A percentile compares a stretch with the other conserved stretches of the same genome.
Evolutionary conservation across 495 filamentous ascomycete species (phyloP).

Genomic region (Pyronema domesticum): DNA sequence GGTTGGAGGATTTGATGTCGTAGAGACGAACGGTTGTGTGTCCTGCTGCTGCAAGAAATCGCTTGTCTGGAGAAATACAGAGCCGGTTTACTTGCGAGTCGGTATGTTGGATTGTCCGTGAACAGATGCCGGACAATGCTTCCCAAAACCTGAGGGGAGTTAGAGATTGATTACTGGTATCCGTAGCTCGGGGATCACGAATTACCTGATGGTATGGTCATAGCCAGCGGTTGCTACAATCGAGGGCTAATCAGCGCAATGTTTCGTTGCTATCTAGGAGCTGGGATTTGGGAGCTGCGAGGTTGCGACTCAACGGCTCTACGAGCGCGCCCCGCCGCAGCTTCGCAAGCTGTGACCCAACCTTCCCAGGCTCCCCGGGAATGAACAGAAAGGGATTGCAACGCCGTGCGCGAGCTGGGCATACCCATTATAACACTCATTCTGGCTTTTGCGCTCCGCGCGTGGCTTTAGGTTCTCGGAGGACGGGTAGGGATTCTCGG

Average conservation of each 20-base stretch:
- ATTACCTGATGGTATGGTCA: slow-evolving; percentile 94
- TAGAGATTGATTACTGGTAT: neutral
- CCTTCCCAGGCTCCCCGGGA: neutral
- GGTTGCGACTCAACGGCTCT: neutral
- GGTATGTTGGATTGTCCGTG: slow-evolving; percentile 88
- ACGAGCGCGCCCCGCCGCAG: neutral
- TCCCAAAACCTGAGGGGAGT: slow-evolving; percentile 69
- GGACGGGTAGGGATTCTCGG: neutral
- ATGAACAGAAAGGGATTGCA: neutral
- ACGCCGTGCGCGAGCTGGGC: neutral
- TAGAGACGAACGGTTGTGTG: slow-evolving; percentile 92
- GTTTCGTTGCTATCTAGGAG: neutral
- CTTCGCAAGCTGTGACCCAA: neutral
- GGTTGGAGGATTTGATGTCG: slow-evolving; percentile 92
- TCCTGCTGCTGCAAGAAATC: slow-evolving; percentile 83
- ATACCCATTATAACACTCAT: slow-evolving; percentile 25
- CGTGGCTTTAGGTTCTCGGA: neutral
- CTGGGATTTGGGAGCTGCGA: neutral
- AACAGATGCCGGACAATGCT: slow-evolving; percentile 91
- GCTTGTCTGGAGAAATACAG: slow-evolving; percentile 95
- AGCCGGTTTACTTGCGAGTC: slow-evolving; percentile 97
- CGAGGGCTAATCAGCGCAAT: neutral
- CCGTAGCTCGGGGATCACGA: slow-evolving; percentile 3
- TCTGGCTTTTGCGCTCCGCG: neutral
- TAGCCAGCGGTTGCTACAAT: slow-evolving; percentile 55